phyloP scores from a whole-genome alignment of 495 filamentous ascomycete species.

The Physcia stellaris region DNA sequence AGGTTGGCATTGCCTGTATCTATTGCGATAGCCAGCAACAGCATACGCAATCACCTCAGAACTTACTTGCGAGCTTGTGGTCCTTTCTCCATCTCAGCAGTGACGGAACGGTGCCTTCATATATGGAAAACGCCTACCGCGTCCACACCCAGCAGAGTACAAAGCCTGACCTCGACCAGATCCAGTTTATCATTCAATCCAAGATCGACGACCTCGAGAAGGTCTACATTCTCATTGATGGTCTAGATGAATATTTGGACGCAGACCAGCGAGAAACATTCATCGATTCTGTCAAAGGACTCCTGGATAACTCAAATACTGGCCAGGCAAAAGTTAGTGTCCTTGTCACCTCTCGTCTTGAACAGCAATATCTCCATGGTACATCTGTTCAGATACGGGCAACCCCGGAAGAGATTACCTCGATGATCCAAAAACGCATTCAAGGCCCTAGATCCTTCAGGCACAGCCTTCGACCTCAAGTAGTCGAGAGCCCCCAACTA shows the following conservation, averaged over 20 bases:
- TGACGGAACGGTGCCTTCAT: background rate
- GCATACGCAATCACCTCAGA: conserved; percentile 2
- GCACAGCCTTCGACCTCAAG: background rate
- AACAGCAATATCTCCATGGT: background rate
- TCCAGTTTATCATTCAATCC: background rate
- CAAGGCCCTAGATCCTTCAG: background rate
- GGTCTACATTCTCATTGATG: conserved; percentile 4
- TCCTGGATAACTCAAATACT: background rate
- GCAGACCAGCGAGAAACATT: background rate
- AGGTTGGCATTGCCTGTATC: background rate
- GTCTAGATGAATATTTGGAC: conserved; percentile 1
- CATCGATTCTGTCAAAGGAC: background rate
- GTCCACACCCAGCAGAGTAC: background rate
- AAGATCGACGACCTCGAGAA: background rate
- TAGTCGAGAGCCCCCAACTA: background rate
- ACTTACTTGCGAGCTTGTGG: conserved; percentile 3
- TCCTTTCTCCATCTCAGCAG: background rate
- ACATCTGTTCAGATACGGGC: background rate
- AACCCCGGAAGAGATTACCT: background rate
- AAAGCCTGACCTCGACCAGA: conserved; percentile 2
- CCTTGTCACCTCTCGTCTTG: conserved; percentile 1
- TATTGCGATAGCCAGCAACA: conserved; percentile 6
- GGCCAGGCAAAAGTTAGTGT: conserved; percentile 1
- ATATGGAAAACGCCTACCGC: conserved; percentile 1
- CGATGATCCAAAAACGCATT: conserved; percentile 1